Base-by-base conservation (phyloP, 1,284 basidiomycete species). In the Volvariella volvacea region DNA sequence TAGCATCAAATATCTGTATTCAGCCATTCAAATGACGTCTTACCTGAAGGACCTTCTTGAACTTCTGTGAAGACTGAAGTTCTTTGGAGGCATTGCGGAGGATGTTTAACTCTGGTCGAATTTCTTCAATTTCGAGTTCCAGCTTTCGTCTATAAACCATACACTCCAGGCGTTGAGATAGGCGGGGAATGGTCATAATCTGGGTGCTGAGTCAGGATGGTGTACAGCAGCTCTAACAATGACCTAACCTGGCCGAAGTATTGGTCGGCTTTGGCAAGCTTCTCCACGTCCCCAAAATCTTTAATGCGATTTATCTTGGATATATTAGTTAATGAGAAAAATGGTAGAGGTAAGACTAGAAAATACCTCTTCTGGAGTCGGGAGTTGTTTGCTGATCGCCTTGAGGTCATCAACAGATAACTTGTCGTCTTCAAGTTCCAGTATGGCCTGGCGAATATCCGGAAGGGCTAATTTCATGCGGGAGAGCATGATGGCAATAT, bases 401-500 rank as follows among this genome's bases (percentile, higher is more conserved):
- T 74, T 83, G 14, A 94, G 66, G 52, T 87, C 76, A 52, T 93
- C 91, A 8, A 81, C 60, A 1, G 78, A 74, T 14, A 92, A 59
- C 25, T 62, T 70, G 2, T 68, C 57, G 52, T 92, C 89, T 49
- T 91, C 79, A 4, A 92, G 52, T 30, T 78, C 74, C 8, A 92
- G 58, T 8, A 93, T 61, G 0, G 88, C 84, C 44, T 66, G 70
- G 21, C 78, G 73, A 49, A 93, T 87, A 14, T 79, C 76, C 0
- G 74, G 58, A 36, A 80, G 72, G 2, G 71, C 66, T 38, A 85
- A 61, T 60, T 85, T 87, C 47, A 93, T 78, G 7, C 80, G 71
- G 2, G 82, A 79, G 2, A 94, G 66, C 83, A 92, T 88, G 53
- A 93, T 91, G 83, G 88, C 83, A 52, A 92, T 73, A 55, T 92